Percentiles rank a stretch among this genome's conserved stretches.
phyloP scores from a whole-genome alignment of 495 filamentous ascomycete genomes.

The Astrothelium macrocarpum region DNA sequence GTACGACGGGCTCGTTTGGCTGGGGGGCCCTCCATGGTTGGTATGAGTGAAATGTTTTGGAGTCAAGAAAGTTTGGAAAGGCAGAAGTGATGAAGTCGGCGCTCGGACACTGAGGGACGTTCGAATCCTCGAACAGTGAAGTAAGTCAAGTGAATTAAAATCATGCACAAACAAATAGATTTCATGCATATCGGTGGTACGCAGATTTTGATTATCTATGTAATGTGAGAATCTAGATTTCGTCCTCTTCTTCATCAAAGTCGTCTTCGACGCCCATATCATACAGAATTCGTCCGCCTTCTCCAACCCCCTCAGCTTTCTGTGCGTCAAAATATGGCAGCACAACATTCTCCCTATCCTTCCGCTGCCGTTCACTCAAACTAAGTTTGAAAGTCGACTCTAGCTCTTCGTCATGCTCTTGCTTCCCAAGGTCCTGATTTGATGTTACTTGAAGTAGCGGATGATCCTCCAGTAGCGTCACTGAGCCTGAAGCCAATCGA shows the following conservation, averaged over 20 bases:
- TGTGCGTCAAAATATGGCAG: slow-evolving; percentile 95
- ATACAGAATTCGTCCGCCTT: slow-evolving; percentile 84
- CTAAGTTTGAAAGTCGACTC: slow-evolving; percentile 72
- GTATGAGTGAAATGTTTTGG: neutral
- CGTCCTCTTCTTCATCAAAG: slow-evolving; percentile 98
- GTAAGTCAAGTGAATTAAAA: neutral
- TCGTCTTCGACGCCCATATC: slow-evolving; percentile 96
- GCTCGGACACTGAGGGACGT: neutral
- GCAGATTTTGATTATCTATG: slow-evolving; percentile 7
- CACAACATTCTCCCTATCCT: slow-evolving; percentile 77
- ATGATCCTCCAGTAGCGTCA: slow-evolving; percentile 73
- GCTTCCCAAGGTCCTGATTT: slow-evolving; percentile 31
- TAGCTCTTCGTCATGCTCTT: slow-evolving; percentile 41
- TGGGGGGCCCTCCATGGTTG: slow-evolving; percentile 43
- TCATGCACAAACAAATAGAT: too few species aligned
- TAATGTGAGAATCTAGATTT: slow-evolving; percentile 49
- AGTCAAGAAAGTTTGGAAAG: neutral
- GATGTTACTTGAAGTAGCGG: slow-evolving; percentile 47
- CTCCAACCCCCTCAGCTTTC: slow-evolving; percentile 65
- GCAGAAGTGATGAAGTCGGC: neutral
- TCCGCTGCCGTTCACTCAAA: slow-evolving; percentile 80
- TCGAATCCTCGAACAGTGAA: neutral
- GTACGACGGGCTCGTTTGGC: slow-evolving; percentile 45
- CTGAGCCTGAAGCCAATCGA: slow-evolving; percentile 4
- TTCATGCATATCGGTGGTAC: neutral